Base-by-base conservation (phyloP, 2,329 filamentous ascomycete species). In the Epichloe bromicola region DNA sequence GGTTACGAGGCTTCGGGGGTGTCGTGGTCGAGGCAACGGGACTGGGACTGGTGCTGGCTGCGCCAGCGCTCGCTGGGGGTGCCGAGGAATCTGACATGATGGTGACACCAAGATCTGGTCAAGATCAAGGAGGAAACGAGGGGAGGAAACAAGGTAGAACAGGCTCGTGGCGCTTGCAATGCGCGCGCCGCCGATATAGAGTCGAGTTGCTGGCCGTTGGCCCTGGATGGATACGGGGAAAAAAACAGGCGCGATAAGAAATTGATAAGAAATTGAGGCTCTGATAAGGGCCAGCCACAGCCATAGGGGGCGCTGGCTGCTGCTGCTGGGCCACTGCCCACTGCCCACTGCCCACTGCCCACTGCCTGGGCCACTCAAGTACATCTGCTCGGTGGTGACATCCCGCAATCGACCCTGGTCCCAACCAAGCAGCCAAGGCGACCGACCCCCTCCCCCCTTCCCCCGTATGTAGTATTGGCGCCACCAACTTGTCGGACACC, bases 1-100 rank as follows among this genome's bases (percentile, higher is more conserved):
- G 85, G 68, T 91, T 91, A 47, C 77, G 73, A 26, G 57, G 61
- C 48, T 60, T 73, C 67, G 45, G 70, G 61, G 55, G 70, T 65
- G 33, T 47, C 17, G 65, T 53, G 44, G 33, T 45, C 7, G 43
- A 33, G 42, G 26, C 23, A 34, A 17, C n/a, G 15, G 40, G 40
- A 15, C 20, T 30, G 41, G 40, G 40, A 7, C 20, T 30, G 41
- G 14, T 4, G 36, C 20, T 39, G 45, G 59, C 49, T 46, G 55
- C 48, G 11, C 53, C 48, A 20, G 49, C 11, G 37, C 19, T 26
- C 8, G 37, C 17, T 30, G 39, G 40, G 20, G 40, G 39, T 19
- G 48, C n/a, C 20, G 48, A 26, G 6, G 48, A 12, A 8, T 44
- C 48, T 14, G 48, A 23, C 48, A 43, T 49, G 39, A 26, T 20